Evolutionary conservation across 768 basidiomycete genomes (phyloP).

Genomic region (Lactarius psammicola): DNA sequence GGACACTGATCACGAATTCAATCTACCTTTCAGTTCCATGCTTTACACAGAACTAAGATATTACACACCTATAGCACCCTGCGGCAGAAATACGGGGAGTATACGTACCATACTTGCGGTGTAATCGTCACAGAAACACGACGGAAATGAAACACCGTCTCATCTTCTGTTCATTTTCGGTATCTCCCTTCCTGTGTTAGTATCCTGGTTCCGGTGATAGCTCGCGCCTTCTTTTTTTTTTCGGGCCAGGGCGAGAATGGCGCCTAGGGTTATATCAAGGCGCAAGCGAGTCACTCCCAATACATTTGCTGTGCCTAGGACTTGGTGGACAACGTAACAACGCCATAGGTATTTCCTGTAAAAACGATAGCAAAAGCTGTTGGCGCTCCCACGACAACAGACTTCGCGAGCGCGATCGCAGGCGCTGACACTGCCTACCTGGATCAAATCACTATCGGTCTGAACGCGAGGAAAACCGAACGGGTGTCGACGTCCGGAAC

Average conservation of each 20-base stretch:
- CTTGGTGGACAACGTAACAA: neutral
- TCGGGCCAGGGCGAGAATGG: neutral
- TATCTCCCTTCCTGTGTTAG: neutral
- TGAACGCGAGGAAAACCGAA: slow-evolving; percentile 12
- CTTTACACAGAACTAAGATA: neutral
- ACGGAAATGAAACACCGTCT: neutral
- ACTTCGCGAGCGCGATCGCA: neutral
- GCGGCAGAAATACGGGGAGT: neutral
- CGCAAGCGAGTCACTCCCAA: neutral
- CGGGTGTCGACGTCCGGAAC: neutral
- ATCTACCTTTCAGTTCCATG: neutral
- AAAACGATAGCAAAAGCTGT: neutral
- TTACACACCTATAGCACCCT: neutral
- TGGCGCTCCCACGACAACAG: neutral
- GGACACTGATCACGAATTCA: neutral
- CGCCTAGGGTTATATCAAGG: neutral
- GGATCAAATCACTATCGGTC: neutral
- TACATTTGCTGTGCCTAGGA: neutral
- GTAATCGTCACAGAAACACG: neutral
- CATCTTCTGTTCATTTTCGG: neutral
- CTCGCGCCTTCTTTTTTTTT: neutral
- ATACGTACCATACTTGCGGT: neutral
- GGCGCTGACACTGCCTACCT: too few relatives aligned
- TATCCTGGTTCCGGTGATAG: neutral
- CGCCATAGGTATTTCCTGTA: neutral